These are phyloP conservation scores for Colletotrichum liaoningense DNA, from an alignment of 2,329 filamentous ascomycete species.

Conservation along the genomic window DNA sequence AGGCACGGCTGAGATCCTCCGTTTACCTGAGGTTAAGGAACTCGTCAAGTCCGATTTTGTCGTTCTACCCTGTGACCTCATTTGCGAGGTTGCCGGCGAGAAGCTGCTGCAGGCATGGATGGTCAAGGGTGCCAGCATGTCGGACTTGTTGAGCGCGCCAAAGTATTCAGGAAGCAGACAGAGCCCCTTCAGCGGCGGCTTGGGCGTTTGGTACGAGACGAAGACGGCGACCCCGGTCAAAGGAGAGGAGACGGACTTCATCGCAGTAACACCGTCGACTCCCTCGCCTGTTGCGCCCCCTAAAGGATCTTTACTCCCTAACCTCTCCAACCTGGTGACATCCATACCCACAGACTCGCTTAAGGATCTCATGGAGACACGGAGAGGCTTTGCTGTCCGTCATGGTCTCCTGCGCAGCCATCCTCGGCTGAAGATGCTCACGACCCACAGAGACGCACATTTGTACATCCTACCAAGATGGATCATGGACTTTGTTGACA, in stretches of 20 bases:
- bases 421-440: slow-evolving; percentile 82
- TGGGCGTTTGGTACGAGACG: slow-evolving; percentile 93
- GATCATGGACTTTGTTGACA: slow-evolving; percentile 85
- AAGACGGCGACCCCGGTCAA: slow-evolving; percentile 81
- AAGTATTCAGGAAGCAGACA: slow-evolving; percentile 51
- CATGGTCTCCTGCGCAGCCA: slow-evolving; percentile 81
- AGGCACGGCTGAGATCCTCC: slow-evolving; percentile 88
- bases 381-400: slow-evolving; percentile 78
- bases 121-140: slow-evolving; percentile 80
- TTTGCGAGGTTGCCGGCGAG: slow-evolving; percentile 89
- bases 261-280: slow-evolving; percentile 79
- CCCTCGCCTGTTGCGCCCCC: slow-evolving; percentile 55
- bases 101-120: slow-evolving; percentile 92
- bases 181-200: slow-evolving; percentile 74
- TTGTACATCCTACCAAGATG: slow-evolving; percentile 95
- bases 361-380: slow-evolving; percentile 83
- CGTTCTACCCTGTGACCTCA: slow-evolving; percentile 90
- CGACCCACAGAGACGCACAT: slow-evolving; percentile 88
- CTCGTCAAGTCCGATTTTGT: slow-evolving; percentile 88
- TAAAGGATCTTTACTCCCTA: slow-evolving; percentile 72
- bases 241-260: slow-evolving; percentile 92
- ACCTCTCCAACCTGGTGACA: slow-evolving; percentile 83
- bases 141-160: slow-evolving; percentile 65
- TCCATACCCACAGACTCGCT: slow-evolving; percentile 90
- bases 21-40: slow-evolving; percentile 83